Conservation (phyloP, 2,329 filamentous ascomycete genomes). For the Hymenoscyphus albidus region DNA sequence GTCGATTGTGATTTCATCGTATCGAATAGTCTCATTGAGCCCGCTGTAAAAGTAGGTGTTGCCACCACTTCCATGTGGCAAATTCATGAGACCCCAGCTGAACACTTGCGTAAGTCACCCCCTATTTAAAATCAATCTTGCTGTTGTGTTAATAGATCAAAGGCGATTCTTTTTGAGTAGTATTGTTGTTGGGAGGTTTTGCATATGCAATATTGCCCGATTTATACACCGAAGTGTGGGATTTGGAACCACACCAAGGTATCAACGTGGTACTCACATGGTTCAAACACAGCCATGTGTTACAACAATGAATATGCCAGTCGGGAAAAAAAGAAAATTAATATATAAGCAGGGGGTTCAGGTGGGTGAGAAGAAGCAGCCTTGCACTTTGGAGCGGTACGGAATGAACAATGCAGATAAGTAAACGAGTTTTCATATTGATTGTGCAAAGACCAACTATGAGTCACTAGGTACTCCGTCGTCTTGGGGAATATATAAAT, state of each 20-base stretch:
- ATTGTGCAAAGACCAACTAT: constrained; percentile 3
- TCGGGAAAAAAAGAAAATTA: background rate
- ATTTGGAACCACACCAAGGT: background rate
- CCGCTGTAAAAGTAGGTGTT: background rate
- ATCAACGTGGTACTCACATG: background rate
- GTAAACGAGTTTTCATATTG: background rate
- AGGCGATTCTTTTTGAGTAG: background rate
- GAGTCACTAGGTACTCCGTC: background rate
- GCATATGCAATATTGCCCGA: background rate
- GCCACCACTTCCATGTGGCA: background rate
- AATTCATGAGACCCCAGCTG: background rate
- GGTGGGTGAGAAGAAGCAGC: background rate
- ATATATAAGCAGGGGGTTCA: background rate
- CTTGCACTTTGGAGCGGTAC: background rate
- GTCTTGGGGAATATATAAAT: background rate
- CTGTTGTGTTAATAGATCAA: background rate
- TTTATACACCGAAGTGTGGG: background rate
- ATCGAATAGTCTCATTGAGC: background rate
- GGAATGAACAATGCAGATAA: background rate
- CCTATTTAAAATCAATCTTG: background rate
- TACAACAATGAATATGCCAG: background rate
- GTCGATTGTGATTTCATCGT: background rate
- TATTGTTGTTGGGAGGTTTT: background rate
- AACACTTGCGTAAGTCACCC: background rate
- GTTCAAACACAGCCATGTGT: background rate